These are phyloP conservation scores for Brettanomyces custersianus DNA, from an alignment of 805 yeast genomes.

Conservation along the genomic window DNA sequence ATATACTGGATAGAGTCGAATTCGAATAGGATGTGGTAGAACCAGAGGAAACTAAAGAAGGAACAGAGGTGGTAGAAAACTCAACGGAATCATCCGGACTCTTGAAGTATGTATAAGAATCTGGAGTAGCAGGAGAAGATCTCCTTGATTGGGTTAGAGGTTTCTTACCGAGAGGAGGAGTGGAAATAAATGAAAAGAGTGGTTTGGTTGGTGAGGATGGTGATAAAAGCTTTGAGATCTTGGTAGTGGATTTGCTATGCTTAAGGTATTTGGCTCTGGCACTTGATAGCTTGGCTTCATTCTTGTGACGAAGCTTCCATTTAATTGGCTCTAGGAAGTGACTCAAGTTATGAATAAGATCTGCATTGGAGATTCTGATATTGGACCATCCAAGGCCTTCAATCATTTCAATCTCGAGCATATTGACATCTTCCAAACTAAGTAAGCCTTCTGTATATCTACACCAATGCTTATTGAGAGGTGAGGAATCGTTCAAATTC, in stretches of 20 bases:
- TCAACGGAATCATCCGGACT: not conserved
- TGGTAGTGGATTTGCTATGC: not conserved
- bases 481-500: conserved; percentile 86
- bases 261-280: conserved; percentile 1
- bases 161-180: too few relatives aligned
- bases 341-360: conserved; percentile 57
- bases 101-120: too few relatives aligned
- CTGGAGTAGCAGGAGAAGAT: not conserved
- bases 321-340: conserved; percentile 75
- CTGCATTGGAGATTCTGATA: conserved; percentile 58
- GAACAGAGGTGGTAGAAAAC: conserved; percentile 1
- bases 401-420: conserved; percentile 84
- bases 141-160: too few relatives aligned
- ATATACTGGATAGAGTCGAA: not conserved
- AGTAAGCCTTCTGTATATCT: conserved; percentile 83
- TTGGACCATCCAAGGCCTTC: conserved; percentile 76
- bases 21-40: conserved; percentile 1
- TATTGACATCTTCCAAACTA: conserved; percentile 69
- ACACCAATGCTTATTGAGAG: conserved; percentile 95
- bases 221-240: not conserved
- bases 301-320: conserved; percentile 28
- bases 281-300: conserved; percentile 10
- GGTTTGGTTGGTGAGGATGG: conserved; percentile 3
- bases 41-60: conserved; percentile 2
- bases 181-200: conserved; percentile 1